Base-by-base conservation (phyloP, 176 grass and related monocot genomes). In the Leersia perrieri region DNA sequence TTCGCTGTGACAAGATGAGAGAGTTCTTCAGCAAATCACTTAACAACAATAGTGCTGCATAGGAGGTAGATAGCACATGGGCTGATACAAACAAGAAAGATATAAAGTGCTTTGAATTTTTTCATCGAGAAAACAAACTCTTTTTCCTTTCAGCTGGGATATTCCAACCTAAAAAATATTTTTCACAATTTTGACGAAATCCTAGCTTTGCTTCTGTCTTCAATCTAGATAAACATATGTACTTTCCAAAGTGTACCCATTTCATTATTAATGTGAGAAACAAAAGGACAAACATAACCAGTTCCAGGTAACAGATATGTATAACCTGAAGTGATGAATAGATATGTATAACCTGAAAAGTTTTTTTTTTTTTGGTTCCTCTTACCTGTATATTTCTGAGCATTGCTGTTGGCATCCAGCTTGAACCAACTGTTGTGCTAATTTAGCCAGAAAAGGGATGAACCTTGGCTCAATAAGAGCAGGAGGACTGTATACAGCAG, bases 351-450 rank as follows among this genome's bases (percentile, higher is more conserved):
- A 69, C 33, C 3, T 58, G 16, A 75, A 75, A 25, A 60, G 15
- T 34, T 31, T 39, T 41, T 13, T 69, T 39, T 12, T 34, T 31
- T 39, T 41, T 13, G 64, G 39, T 12, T 62, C 77, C 1, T 55
- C 35, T 2, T 86, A 95, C 97, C 97, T 96, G 80, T 99, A 99
- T 76, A 95, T 77, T 87, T 93, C 92, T 49, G 92, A 81, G 44
- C 96, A 99, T 63, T 95, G 87, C 33, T 90, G 90, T 38, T 95
- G 89, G 38, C 82, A 88, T 51, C 96, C 96, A 76, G 87, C 93
- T 87, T 93, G 93, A 80, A 99, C 96, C 82, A 95, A 82, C 33
- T 95, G 90, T 57, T 91, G 92, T 74, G 93, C 90, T 68, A 99
- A 79, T 90, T 99, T 99, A 83, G 86, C 78, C 7, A 99, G 87